Evolutionary conservation across 441 rosid species (phyloP).

Genomic region (Populus tomentosa): DNA sequence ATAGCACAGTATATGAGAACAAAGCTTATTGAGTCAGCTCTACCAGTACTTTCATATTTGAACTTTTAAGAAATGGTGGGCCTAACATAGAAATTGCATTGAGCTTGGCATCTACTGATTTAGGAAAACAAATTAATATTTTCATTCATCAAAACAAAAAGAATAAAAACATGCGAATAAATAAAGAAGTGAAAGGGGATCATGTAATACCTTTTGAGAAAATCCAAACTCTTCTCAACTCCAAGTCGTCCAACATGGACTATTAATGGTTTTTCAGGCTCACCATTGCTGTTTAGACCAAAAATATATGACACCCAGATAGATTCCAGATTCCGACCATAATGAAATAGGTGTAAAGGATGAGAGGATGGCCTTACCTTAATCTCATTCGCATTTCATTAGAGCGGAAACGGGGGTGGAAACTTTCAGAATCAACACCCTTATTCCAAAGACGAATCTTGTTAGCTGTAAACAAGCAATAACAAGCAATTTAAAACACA

Average conservation of each 20-base stretch:
- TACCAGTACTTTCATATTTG: not conserved
- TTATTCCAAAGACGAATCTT: constrained; percentile 96
- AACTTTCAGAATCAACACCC: constrained; percentile 95
- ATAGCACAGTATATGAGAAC: not conserved
- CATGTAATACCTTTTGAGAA: constrained; percentile 51
- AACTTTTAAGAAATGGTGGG: not conserved
- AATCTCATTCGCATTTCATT: constrained; percentile 81
- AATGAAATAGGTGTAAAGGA: constrained; percentile 1
- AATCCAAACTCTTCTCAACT: constrained; percentile 96
- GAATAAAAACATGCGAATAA: not conserved
- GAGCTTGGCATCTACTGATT: not conserved
- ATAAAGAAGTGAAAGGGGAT: not conserved
- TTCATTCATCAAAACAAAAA: not conserved
- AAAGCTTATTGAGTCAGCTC: not conserved
- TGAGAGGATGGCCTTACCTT: constrained; percentile 33
- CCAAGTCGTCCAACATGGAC: constrained; percentile 96
- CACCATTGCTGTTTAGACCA: constrained; percentile 61
- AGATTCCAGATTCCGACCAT: not conserved
- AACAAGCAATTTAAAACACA: constrained; percentile 11
- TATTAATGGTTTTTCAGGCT: constrained; percentile 85
- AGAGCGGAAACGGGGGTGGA: constrained; percentile 71
- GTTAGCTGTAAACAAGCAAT: constrained; percentile 47
- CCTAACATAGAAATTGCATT: not conserved
- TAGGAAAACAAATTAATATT: not conserved
- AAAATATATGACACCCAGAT: constrained; percentile 15